Conservation (phyloP, 495 filamentous ascomycete genomes). For the Trichodelitschia bisporula region DNA sequence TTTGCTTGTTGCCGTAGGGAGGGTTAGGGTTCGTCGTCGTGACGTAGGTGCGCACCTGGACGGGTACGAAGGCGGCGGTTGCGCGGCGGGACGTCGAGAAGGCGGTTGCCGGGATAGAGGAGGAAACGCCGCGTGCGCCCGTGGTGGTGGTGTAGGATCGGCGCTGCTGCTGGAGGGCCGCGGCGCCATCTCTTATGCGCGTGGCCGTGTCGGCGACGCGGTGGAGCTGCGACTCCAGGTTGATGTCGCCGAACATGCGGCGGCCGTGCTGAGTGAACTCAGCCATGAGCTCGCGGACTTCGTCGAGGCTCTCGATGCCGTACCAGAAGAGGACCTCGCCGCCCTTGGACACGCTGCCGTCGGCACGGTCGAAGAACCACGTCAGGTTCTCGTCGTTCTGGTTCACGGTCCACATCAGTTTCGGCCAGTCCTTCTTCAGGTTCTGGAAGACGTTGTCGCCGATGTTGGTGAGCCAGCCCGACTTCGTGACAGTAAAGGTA, state of each 20-base stretch:
- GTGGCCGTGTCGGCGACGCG: conserved; percentile 44
- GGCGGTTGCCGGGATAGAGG: background rate
- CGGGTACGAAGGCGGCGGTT: too few species aligned
- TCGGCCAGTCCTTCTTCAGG: conserved; percentile 79
- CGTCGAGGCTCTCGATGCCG: conserved; percentile 62
- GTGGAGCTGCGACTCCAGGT: conserved; percentile 63
- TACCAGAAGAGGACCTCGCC: conserved; percentile 96
- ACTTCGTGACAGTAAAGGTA: conserved; percentile 85
- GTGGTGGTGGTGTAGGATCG: conserved; percentile 10
- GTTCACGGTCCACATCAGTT: conserved; percentile 90
- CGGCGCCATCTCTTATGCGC: conserved; percentile 24
- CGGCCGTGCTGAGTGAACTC: conserved; percentile 69
- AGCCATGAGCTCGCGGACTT: conserved; percentile 65
- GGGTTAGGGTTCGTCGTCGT: conserved; percentile 89
- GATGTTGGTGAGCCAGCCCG: conserved; percentile 85
- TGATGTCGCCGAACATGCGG: conserved; percentile 75
- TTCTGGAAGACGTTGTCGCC: conserved; percentile 93
- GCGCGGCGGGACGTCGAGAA: conserved; percentile 1
- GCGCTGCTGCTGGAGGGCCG: conserved; percentile 4
- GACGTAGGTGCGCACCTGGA: background rate
- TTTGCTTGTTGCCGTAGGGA: conserved; percentile 82
- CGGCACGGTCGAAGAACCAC: conserved; percentile 97
- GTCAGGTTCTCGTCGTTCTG: conserved; percentile 91
- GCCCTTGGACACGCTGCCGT: conserved; percentile 63
- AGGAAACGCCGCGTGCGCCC: conserved; percentile 1